Conservation (phyloP, 345 rosid species). For the Eucalyptus erythrocorys region DNA sequence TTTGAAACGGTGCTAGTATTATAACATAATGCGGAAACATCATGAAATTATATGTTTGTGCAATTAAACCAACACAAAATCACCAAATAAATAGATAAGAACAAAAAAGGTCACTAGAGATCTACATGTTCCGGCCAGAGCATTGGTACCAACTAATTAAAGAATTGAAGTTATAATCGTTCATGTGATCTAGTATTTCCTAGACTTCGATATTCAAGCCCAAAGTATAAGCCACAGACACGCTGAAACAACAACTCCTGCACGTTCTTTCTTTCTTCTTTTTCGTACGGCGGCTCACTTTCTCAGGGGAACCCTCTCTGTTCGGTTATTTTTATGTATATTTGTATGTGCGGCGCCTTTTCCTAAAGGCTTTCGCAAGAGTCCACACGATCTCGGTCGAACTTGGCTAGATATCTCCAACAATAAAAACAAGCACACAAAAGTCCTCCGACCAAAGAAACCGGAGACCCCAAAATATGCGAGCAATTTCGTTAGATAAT, state of each 20-base stretch:
- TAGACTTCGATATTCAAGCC: too few species aligned
- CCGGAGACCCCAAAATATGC: background rate
- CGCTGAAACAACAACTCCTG: background rate
- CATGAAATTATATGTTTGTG: background rate
- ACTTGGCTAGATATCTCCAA: too few species aligned
- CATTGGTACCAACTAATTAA: too few species aligned
- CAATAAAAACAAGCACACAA: too few species aligned
- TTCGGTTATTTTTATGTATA: background rate
- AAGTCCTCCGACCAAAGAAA: background rate
- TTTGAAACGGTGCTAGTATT: too few species aligned
- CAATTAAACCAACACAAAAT: background rate
- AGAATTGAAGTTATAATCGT: too few species aligned
- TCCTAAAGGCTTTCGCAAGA: too few species aligned
- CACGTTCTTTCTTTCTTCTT: background rate
- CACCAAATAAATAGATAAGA: too few species aligned
- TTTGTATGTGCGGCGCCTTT: too few species aligned
- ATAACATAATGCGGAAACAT: too few species aligned
- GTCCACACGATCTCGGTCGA: too few species aligned
- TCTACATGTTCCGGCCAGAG: rapidly evolving
- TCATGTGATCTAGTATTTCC: background rate
- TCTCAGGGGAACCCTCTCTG: background rate
- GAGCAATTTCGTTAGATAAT: background rate
- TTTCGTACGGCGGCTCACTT: background rate
- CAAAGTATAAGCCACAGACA: too few species aligned
- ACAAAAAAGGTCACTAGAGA: background rate